Percentiles rank a stretch among this genome's conserved stretches.
phyloP scores from a whole-genome alignment of 2,329 filamentous ascomycete genomes.

The Alternaria sp. region DNA sequence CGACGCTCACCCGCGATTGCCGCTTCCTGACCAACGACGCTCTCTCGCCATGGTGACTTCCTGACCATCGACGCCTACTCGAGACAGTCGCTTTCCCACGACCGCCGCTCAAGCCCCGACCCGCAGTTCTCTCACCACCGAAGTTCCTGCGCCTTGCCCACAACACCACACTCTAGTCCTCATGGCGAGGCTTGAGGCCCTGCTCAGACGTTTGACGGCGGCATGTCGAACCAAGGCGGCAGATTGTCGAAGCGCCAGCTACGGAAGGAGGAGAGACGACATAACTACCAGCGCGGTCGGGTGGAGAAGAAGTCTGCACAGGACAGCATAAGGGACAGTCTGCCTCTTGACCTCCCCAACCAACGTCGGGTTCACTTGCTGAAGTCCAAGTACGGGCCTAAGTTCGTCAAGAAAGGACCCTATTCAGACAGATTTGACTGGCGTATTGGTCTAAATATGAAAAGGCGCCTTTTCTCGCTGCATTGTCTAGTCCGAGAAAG shows the following conservation, averaged over 20 bases:
- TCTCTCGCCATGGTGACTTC: not conserved
- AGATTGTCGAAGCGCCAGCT: not conserved
- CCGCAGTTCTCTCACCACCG: not conserved
- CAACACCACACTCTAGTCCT: not conserved
- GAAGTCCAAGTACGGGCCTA: not conserved
- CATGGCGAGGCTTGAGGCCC: not conserved
- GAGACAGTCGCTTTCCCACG: not conserved
- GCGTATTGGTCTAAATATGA: too few relatives aligned
- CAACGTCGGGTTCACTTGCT: not conserved
- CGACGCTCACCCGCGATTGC: not conserved
- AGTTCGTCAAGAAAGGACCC: not conserved
- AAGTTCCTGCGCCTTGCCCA: not conserved
- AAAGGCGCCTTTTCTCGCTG: not conserved
- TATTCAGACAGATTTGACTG: not conserved
- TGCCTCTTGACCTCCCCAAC: not conserved
- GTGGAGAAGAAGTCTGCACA: not conserved
- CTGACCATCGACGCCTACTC: not conserved
- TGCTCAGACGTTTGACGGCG: not conserved
- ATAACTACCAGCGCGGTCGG: not conserved
- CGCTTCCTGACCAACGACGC: not conserved
- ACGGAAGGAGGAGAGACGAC: not conserved
- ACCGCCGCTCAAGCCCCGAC: not conserved
- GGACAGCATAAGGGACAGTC: not conserved
- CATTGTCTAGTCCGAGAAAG: not conserved
- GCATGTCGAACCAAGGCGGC: not conserved